Evolutionary conservation across 768 basidiomycete genomes (phyloP).

Genomic region (Termitomyces sp.): DNA sequence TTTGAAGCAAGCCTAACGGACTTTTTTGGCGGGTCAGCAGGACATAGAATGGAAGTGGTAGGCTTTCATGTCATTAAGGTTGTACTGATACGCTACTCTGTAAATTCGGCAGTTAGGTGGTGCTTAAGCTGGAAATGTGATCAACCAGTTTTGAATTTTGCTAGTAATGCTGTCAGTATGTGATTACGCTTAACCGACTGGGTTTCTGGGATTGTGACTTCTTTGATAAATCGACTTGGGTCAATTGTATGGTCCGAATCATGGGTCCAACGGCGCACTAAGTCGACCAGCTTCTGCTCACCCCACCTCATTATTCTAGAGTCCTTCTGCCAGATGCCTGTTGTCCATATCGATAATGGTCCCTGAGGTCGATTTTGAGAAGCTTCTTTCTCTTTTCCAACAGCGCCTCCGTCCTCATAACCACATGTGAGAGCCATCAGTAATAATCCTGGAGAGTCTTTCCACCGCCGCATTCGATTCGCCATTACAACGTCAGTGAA

Average conservation of each 20-base stretch:
- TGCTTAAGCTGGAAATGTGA: neutral
- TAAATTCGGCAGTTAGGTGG: neutral
- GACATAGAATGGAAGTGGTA: neutral
- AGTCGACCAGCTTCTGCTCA: constrained; percentile 48
- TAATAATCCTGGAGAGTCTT: constrained; percentile 3
- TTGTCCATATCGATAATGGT: constrained; percentile 69
- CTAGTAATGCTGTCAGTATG: constrained; percentile 5
- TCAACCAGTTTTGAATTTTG: constrained; percentile 3
- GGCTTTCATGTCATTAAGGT: neutral
- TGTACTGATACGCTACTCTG: neutral
- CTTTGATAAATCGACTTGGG: constrained; percentile 27
- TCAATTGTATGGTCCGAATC: constrained; percentile 19
- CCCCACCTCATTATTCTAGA: constrained; percentile 56
- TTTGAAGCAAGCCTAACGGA: too few species aligned
- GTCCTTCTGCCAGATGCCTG: constrained; percentile 66
- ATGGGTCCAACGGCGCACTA: constrained; percentile 39
- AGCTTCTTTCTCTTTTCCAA: constrained; percentile 22
- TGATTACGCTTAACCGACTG: neutral
- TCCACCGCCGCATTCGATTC: constrained; percentile 54
- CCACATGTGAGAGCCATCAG: constrained; percentile 17
- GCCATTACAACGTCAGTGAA: constrained; percentile 91
- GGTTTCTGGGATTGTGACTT: constrained; percentile 12
- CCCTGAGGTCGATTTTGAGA: constrained; percentile 25
- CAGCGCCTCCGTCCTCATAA: constrained; percentile 22
- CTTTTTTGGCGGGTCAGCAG: neutral